These are phyloP conservation scores for Colletotrichum tamarilloi DNA, from an alignment of 2,329 filamentous ascomycete genomes.

Conservation along the genomic window DNA sequence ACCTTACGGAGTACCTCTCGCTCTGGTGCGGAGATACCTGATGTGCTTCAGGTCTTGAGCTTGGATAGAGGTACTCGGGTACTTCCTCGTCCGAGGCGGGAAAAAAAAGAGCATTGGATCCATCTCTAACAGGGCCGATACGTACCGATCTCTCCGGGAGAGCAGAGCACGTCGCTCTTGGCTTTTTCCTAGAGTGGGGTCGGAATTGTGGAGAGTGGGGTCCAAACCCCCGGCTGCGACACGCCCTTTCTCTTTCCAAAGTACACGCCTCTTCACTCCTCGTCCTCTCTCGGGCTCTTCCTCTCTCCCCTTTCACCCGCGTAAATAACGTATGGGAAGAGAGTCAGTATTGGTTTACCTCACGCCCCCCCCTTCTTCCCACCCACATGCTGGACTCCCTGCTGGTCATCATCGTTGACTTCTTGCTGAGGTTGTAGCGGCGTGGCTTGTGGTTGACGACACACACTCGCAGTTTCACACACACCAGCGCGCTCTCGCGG, in stretches of 20 bases:
- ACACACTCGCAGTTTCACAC: neutral
- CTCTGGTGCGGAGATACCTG: no score
- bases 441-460: neutral
- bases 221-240: neutral
- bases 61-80: neutral
- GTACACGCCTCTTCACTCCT: neutral
- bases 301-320: constrained; percentile 23
- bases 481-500: neutral
- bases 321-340: neutral
- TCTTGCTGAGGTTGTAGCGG: neutral
- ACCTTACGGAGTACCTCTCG: neutral
- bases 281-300: neutral
- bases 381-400: constrained; percentile 1
- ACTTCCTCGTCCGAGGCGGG: neutral
- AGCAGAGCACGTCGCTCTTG: constrained; percentile 33
- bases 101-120: neutral
- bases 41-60: neutral
- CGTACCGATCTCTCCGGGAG: constrained; percentile 30
- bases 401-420: neutral
- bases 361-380: neutral
- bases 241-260: constrained; percentile 5
- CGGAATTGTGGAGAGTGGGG: constrained; percentile 16
- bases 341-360: constrained; percentile 3
- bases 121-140: neutral
- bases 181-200: constrained; percentile 20